Evolutionary conservation across 2,329 filamentous ascomycete species (phyloP).

Genomic region (Exophiala bonariae): DNA sequence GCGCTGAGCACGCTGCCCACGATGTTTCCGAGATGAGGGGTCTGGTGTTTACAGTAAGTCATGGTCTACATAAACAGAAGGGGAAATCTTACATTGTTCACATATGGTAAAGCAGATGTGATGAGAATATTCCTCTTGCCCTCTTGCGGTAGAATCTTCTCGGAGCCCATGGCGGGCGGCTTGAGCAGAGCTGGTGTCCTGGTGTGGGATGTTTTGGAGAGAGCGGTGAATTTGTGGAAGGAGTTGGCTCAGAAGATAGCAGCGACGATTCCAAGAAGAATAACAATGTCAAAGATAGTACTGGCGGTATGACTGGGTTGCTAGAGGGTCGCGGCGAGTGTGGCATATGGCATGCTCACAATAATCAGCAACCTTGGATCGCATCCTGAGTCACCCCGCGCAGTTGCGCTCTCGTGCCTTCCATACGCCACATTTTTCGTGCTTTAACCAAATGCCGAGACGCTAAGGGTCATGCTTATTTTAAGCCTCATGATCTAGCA

Average conservation of each 20-base stretch:
- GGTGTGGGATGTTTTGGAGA: too few relatives aligned
- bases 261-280: too few relatives aligned
- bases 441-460: slow-evolving; percentile 7
- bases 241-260: too few relatives aligned
- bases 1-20: slow-evolving; percentile 85
- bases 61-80: background rate
- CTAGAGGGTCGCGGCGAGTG: too few relatives aligned
- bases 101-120: slow-evolving; percentile 88
- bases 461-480: slow-evolving; percentile 16
- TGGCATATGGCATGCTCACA: too few relatives aligned
- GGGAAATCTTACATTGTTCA: slow-evolving; percentile 58
- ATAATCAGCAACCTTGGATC: too few relatives aligned
- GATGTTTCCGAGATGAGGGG: slow-evolving; percentile 85
- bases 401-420: background rate
- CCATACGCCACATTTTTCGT: background rate
- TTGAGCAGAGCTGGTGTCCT: too few relatives aligned
- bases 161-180: slow-evolving; percentile 24
- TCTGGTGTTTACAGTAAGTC: slow-evolving; percentile 51
- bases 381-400: background rate
- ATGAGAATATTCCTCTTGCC: slow-evolving; percentile 86
- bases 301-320: too few relatives aligned
- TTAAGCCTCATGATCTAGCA: slow-evolving; percentile 12
- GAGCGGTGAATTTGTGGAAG: too few relatives aligned
- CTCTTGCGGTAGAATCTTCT: slow-evolving; percentile 61
- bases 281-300: too few relatives aligned